Evolutionary conservation across 345 rosid species (phyloP).

Genomic region (Pseudoturritis turrita): DNA sequence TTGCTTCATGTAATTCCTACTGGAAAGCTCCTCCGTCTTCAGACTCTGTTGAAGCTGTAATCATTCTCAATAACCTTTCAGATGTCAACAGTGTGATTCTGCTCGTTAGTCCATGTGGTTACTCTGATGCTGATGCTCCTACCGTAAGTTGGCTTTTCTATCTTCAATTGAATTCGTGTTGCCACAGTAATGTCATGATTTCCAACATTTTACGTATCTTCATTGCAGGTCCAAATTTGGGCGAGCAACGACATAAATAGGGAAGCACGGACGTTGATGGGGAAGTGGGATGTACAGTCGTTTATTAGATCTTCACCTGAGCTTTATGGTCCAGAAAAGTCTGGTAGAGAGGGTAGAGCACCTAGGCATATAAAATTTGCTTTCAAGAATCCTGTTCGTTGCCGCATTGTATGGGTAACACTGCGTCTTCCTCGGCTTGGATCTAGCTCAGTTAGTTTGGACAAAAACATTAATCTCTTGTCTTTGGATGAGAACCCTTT

Average conservation of each 20-base stretch:
- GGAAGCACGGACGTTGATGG: conserved; percentile 80
- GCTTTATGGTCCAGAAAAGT: conserved; percentile 65
- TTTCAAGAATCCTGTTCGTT: conserved; percentile 69
- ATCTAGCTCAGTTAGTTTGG: conserved; percentile 75
- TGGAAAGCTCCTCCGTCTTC: conserved; percentile 86
- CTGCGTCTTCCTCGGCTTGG: conserved; percentile 77
- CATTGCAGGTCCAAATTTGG: conserved; percentile 86
- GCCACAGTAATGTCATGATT: background rate
- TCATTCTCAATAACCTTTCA: conserved; percentile 62
- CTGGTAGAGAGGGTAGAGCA: conserved; percentile 40
- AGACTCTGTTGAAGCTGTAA: conserved; percentile 56
- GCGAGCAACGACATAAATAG: conserved; percentile 74
- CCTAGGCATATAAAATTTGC: conserved; percentile 84
- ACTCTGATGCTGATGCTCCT: conserved; percentile 80
- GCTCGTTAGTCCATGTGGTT: conserved; percentile 92
- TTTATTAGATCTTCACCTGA: conserved; percentile 61
- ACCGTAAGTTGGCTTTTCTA: conserved; percentile 42
- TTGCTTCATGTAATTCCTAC: conserved; percentile 50
- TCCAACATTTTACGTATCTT: conserved; percentile 4
- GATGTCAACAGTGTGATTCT: conserved; percentile 79
- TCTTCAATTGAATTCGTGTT: conserved; percentile 2
- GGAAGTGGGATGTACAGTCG: conserved; percentile 94
- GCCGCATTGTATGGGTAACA: conserved; percentile 84
- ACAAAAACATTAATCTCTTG: conserved; percentile 61
- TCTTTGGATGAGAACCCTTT: conserved; percentile 88